Evolutionary conservation across 2,329 filamentous ascomycete species (phyloP).

Genomic region (Aspergillus awamori): DNA sequence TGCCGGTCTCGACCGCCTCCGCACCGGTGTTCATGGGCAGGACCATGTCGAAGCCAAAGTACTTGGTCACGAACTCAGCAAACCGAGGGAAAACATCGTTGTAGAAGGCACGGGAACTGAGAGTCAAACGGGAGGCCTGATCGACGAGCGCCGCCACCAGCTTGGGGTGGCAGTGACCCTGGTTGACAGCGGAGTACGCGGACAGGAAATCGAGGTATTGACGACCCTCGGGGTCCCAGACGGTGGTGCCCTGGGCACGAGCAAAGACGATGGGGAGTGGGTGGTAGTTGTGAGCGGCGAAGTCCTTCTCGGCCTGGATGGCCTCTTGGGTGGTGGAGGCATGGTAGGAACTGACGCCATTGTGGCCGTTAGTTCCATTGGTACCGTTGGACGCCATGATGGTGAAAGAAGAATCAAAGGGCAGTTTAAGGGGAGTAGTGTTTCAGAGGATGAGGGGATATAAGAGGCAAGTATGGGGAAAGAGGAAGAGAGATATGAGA

Average conservation of each 20-base stretch:
- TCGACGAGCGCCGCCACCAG: slow-evolving; percentile 87
- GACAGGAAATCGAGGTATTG: slow-evolving; percentile 98
- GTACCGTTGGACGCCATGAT: slow-evolving; percentile 27
- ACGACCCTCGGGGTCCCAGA: slow-evolving; percentile 96
- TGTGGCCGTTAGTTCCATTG: slow-evolving; percentile 22
- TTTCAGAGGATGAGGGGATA: background rate
- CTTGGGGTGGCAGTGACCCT: slow-evolving; percentile 96
- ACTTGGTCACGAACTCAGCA: slow-evolving; percentile 84
- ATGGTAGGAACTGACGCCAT: slow-evolving; percentile 62
- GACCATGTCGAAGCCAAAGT: slow-evolving; percentile 97
- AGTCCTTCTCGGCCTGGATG: slow-evolving; percentile 78
- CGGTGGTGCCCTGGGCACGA: slow-evolving; percentile 78
- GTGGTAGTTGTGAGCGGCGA: slow-evolving; percentile 98
- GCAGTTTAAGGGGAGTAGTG: background rate
- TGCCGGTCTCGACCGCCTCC: slow-evolving; percentile 91
- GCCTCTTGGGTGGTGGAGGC: slow-evolving; percentile 76
- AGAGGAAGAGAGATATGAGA: background rate
- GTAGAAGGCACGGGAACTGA: slow-evolving; percentile 94
- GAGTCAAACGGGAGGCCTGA: slow-evolving; percentile 84
- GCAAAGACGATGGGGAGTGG: slow-evolving; percentile 93
- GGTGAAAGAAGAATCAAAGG: slow-evolving; percentile 18
- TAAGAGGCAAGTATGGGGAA: background rate
- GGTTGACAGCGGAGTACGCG: slow-evolving; percentile 96
- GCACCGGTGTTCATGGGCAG: slow-evolving; percentile 98
- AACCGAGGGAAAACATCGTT: slow-evolving; percentile 98